A percentile compares a stretch with the other conserved stretches of the same genome.
Evolutionary conservation across 192 early-diverging fungal species (phyloP).

Genomic region (Linnemannia hyalina): DNA sequence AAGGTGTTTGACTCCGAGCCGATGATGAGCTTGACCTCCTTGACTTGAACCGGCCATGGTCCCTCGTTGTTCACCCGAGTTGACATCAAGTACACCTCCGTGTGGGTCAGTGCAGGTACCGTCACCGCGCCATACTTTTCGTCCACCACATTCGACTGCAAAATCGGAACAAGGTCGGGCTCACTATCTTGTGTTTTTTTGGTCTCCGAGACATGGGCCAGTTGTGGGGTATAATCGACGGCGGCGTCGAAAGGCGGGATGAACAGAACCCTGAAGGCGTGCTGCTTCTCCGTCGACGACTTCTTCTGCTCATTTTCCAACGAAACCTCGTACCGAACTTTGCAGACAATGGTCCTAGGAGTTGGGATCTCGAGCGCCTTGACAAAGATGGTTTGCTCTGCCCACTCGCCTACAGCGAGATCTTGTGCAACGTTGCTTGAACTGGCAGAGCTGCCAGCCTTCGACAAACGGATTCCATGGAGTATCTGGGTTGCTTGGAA

Average conservation of each 20-base stretch:
- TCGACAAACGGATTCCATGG: conserved; percentile 30
- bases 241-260: conserved; percentile 65
- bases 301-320: conserved; percentile 33
- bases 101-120: conserved; percentile 58
- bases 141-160: conserved; percentile 23
- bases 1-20: conserved; percentile 13
- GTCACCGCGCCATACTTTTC: conserved; percentile 64
- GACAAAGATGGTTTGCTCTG: conserved; percentile 36
- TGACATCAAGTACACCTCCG: conserved; percentile 37
- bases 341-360: conserved; percentile 38
- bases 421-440: conserved; percentile 12
- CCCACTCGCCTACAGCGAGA: conserved; percentile 33
- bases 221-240: conserved; percentile 54
- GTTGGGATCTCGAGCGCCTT: conserved; percentile 26
- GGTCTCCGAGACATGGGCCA: conserved; percentile 30
- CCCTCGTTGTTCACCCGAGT: conserved; percentile 53
- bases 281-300: conserved; percentile 67
- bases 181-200: conserved; percentile 1
- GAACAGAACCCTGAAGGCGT: conserved; percentile 68
- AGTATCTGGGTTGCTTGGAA: conserved; percentile 6
- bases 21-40: conserved; percentile 36
- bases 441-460: neutral
- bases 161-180: conserved; percentile 9
- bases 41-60: conserved; percentile 46
- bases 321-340: conserved; percentile 58